Percentiles rank a stretch among this genome's conserved stretches.
Evolutionary conservation across 2,329 filamentous ascomycete genomes (phyloP).

Genomic region (Akanthomyces uredinophilus): DNA sequence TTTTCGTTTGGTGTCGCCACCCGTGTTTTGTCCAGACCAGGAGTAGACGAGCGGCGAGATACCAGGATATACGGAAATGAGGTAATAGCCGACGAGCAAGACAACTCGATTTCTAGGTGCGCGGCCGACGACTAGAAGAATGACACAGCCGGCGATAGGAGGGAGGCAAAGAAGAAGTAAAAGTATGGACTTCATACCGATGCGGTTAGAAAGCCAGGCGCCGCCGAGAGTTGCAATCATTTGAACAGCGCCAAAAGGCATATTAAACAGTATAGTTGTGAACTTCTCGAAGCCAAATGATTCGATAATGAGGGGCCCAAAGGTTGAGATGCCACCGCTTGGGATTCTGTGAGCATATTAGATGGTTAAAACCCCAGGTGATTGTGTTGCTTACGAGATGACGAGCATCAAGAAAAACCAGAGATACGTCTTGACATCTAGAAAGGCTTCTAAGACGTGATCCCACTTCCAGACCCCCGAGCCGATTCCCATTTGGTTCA

Average conservation of each 20-base stretch:
- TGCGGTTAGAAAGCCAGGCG: slow-evolving; percentile 48
- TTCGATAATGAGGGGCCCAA: slow-evolving; percentile 51
- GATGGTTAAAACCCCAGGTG: background rate
- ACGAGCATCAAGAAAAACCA: slow-evolving; percentile 40
- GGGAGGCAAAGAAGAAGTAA: slow-evolving; percentile 49
- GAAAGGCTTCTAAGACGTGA: slow-evolving; percentile 31
- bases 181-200: slow-evolving; percentile 52
- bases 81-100: slow-evolving; percentile 52
- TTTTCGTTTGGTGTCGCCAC: slow-evolving; percentile 63
- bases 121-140: slow-evolving; percentile 47
- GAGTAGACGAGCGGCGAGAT: slow-evolving; percentile 52
- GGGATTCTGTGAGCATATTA: slow-evolving; percentile 30
- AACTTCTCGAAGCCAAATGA: slow-evolving; percentile 51
- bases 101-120: slow-evolving; percentile 39
- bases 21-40: slow-evolving; percentile 55
- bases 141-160: slow-evolving; percentile 50
- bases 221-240: slow-evolving; percentile 55
- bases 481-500: slow-evolving; percentile 39
- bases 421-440: slow-evolving; percentile 33
- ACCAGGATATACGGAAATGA: slow-evolving; percentile 55
- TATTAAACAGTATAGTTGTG: slow-evolving; percentile 52
- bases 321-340: slow-evolving; percentile 51
- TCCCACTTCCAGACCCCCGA: slow-evolving; percentile 32
- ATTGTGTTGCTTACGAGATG: slow-evolving; percentile 37
- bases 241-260: slow-evolving; percentile 54